phyloP scores from a whole-genome alignment of 768 basidiomycete genomes.

The Pseudohyphozyma bogoriensis region DNA sequence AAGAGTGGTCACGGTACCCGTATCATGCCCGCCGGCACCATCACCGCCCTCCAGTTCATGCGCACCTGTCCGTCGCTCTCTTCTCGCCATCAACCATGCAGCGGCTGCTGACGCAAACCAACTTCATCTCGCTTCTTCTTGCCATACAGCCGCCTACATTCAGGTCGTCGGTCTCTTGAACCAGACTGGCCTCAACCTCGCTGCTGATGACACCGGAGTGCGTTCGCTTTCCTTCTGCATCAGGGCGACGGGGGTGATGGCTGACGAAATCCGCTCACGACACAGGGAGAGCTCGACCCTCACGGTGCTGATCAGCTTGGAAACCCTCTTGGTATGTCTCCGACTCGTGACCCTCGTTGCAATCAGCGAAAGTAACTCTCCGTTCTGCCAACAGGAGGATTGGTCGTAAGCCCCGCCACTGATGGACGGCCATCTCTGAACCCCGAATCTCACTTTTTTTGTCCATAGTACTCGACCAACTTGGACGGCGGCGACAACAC shows the following conservation, averaged over 20 bases:
- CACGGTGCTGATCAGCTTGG: slow-evolving; percentile 66
- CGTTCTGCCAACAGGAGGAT: background rate
- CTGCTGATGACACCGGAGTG: slow-evolving; percentile 52
- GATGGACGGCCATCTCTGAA: background rate
- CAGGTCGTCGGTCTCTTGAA: slow-evolving; percentile 52
- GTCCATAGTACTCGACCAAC: slow-evolving; percentile 30
- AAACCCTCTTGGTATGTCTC: slow-evolving; percentile 32
- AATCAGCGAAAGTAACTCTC: background rate
- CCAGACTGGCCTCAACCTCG: slow-evolving; percentile 50
- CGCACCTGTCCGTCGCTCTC: too few species aligned
- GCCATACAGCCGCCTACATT: slow-evolving; percentile 37
- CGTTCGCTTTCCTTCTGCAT: too few species aligned
- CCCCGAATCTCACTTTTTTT: background rate
- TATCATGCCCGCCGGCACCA: slow-evolving; percentile 53
- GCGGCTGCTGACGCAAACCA: too few species aligned
- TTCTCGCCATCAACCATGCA: too few species aligned
- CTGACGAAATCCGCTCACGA: too few species aligned
- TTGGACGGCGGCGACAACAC: slow-evolving; percentile 34
- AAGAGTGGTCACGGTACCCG: slow-evolving; percentile 54
- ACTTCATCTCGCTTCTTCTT: too few species aligned
- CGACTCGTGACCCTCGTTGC: background rate
- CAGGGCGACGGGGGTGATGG: too few species aligned
- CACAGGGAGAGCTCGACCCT: slow-evolving; percentile 55
- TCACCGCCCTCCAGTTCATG: slow-evolving; percentile 45
- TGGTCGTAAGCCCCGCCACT: background rate